A percentile compares a stretch with the other conserved stretches of the same genome.
Conservation (phyloP, 495 filamentous ascomycete species). For the Hypomontagnella submonticulosa region DNA sequence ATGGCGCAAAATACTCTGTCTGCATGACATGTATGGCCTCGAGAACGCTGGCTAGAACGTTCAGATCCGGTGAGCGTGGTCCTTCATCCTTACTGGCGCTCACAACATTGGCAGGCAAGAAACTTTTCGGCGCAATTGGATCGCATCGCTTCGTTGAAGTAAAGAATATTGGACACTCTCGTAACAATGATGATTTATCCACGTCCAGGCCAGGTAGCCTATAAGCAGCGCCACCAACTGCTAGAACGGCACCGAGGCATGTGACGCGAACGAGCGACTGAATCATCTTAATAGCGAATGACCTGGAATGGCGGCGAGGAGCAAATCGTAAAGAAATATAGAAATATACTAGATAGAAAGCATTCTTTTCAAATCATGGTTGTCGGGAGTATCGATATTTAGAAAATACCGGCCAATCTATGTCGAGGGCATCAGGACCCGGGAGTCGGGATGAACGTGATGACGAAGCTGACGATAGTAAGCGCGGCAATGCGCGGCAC, state of each 20-base stretch:
- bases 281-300: conserved; percentile 21
- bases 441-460: not conserved
- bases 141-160: conserved; percentile 33
- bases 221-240: conserved; percentile 9
- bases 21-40: conserved; percentile 80
- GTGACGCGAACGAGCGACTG: conserved; percentile 15
- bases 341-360: not conserved
- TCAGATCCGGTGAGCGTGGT: conserved; percentile 32
- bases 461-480: not conserved
- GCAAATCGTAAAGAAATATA: conserved; percentile 20
- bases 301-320: not conserved
- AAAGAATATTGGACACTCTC: conserved; percentile 45
- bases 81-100: conserved; percentile 1
- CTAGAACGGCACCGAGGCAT: conserved; percentile 7
- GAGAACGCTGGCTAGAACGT: conserved; percentile 59
- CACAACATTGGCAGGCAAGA: conserved; percentile 34
- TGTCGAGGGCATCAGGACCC: conserved; percentile 9
- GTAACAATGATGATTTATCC: conserved; percentile 13
- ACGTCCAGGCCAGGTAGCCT: conserved; percentile 8
- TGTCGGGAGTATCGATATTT: conserved; percentile 16
- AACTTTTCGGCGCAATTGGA: conserved; percentile 42
- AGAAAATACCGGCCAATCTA: not conserved
- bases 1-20: conserved; percentile 76
- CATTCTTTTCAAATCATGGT: conserved; percentile 32
- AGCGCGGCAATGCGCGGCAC: conserved; percentile 16